These are phyloP conservation scores for Monosporascus sp. DNA, from an alignment of 2,329 filamentous ascomycete genomes.

Conservation along the genomic window DNA sequence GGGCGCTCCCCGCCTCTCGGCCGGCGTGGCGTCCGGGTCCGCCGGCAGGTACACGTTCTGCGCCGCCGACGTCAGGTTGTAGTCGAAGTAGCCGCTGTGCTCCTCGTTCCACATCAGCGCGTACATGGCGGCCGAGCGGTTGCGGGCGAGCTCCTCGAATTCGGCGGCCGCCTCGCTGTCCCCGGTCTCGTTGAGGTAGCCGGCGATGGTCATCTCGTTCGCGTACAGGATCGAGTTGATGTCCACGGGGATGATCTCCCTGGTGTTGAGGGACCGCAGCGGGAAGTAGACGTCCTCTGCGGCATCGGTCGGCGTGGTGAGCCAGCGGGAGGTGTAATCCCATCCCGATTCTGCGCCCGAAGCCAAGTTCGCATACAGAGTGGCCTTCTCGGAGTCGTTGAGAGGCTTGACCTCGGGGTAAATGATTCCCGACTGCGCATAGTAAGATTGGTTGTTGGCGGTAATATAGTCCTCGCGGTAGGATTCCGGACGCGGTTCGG, in stretches of 20 bases:
- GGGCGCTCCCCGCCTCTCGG: constrained; percentile 43
- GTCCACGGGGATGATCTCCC: constrained; percentile 57
- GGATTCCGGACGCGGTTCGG: constrained; percentile 62
- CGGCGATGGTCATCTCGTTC: constrained; percentile 56
- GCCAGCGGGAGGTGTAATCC: constrained; percentile 59
- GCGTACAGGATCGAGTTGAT: constrained; percentile 65
- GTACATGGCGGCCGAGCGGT: constrained; percentile 58
- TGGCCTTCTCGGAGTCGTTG: constrained; percentile 45
- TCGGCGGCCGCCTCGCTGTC: constrained; percentile 43
- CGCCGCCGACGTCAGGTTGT: constrained; percentile 54
- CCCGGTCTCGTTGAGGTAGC: constrained; percentile 47
- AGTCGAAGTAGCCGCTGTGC: constrained; percentile 63
- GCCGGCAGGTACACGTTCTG: constrained; percentile 51
- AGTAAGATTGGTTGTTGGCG: constrained; percentile 62
- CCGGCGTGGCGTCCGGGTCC: constrained; percentile 40
- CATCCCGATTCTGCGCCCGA: constrained; percentile 62
- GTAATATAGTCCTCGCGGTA: constrained; percentile 62
- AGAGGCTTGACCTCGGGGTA: constrained; percentile 49
- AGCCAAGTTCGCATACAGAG: constrained; percentile 58
- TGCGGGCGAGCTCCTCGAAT: constrained; percentile 46
- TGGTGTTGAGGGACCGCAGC: constrained; percentile 57
- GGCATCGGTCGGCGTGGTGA: constrained; percentile 53
- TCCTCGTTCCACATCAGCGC: constrained; percentile 61
- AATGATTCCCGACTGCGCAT: constrained; percentile 51
- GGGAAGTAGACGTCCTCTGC: constrained; percentile 59